A percentile compares a stretch with the other conserved stretches of the same genome.
Evolutionary conservation across 768 basidiomycete genomes (phyloP).

Genomic region (Mycena venus): DNA sequence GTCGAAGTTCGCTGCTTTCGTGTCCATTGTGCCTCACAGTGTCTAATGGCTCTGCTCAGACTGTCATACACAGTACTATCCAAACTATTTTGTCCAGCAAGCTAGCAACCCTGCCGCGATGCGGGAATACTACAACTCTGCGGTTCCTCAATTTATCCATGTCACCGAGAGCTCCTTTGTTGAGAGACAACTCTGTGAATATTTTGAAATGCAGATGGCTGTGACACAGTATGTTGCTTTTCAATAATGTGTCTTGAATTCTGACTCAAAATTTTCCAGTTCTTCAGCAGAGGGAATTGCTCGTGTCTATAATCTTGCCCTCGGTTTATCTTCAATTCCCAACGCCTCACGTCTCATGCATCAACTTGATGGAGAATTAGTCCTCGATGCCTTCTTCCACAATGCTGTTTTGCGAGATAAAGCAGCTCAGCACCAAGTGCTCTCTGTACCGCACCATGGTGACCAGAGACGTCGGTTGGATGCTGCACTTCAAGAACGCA

Average conservation of each 20-base stretch:
- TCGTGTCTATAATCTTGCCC: conserved; percentile 1
- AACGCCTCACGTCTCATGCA: conserved; percentile 7
- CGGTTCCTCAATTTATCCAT: conserved; percentile 2
- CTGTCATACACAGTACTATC: conserved; percentile 1
- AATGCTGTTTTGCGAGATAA: conserved; percentile 3
- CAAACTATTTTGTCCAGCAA: conserved; percentile 1
- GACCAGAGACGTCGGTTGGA: neutral
- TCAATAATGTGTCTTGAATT: neutral
- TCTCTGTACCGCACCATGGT: neutral
- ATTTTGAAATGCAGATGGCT: conserved; percentile 16
- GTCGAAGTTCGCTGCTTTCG: neutral
- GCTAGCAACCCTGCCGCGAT: neutral
- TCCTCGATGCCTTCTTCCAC: neutral
- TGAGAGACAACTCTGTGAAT: neutral
- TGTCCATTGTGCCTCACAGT: too few relatives aligned
- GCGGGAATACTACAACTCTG: neutral
- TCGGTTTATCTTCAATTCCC: neutral
- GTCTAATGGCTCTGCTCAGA: neutral
- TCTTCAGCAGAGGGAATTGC: conserved; percentile 6
- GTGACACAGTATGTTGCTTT: neutral
- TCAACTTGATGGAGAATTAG: neutral
- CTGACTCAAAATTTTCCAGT: neutral
- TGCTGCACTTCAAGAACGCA: conserved; percentile 1
- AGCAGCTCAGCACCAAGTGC: neutral
- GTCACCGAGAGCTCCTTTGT: neutral